These are phyloP conservation scores for maize (Zea mays) DNA, from an alignment of 176 grass and related monocot genomes.

Conservation along the genomic window DNA sequence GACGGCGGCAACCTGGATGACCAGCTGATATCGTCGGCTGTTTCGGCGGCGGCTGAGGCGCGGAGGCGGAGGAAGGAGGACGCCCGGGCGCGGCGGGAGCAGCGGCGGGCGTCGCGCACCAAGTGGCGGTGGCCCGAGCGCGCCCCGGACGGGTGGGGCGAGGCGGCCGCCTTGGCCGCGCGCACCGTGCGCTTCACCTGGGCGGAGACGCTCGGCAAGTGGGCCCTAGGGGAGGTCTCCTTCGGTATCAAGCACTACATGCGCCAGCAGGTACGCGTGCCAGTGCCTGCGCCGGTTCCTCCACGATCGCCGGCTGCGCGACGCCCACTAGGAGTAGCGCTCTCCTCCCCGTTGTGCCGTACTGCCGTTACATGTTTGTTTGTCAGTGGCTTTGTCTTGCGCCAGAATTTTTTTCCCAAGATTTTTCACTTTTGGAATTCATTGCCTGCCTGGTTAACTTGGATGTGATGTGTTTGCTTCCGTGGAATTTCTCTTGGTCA, in stretches of 20 bases:
- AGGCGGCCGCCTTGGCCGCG: constrained; percentile 44
- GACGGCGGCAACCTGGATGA: constrained; percentile 29
- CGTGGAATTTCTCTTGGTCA: constrained; percentile 12
- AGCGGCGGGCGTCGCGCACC: not conserved
- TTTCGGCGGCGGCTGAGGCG: not conserved
- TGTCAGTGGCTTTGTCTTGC: not conserved
- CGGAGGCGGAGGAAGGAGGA: constrained; percentile 36
- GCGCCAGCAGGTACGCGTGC: constrained; percentile 61
- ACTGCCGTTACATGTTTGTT: not conserved
- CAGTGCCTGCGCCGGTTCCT: not conserved
- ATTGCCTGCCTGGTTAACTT: not conserved
- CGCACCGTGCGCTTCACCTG: constrained; percentile 60
- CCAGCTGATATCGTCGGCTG: constrained; percentile 1
- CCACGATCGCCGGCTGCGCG: not conserved
- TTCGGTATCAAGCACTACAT: constrained; percentile 90
- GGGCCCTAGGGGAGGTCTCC: constrained; percentile 79
- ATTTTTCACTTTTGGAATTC: not conserved
- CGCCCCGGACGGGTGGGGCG: constrained; percentile 52
- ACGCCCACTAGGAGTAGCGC: not conserved
- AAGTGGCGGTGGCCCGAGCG: constrained; percentile 50
- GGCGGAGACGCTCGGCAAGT: constrained; percentile 81
- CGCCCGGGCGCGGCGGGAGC: constrained; percentile 35
- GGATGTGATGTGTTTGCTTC: constrained; percentile 22
- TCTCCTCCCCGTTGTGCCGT: not conserved
- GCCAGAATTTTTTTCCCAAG: not conserved